Evolutionary conservation across 2,329 filamentous ascomycete genomes (phyloP), one percentile per base, ranked within the genome.

Genomic region (Pseudogymnoascus sp.): DNA sequence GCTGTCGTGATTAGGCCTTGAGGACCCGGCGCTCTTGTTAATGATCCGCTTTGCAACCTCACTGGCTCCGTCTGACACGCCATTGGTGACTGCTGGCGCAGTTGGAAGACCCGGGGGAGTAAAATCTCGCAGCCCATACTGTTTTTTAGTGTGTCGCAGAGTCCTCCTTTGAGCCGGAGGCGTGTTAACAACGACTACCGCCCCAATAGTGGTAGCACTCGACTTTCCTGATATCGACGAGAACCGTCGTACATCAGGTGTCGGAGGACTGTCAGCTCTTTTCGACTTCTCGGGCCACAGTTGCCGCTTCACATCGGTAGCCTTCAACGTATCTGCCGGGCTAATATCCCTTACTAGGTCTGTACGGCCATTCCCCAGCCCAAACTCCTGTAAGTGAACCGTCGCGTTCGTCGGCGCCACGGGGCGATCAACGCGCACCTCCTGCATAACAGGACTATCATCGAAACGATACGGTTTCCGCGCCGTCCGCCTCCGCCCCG

Each of bases 101-200:
- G 25, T 38, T 18, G 6, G 77, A 77, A 9, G 39, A 16, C 33
- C 57, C 9, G 33, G 57, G 6, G 70, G 70, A 50, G 65, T 67
- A 2, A 79, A 77, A 63, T 83, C 78, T 62, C 83, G 77, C 61
- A 86, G 67, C 0, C 73, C 73, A 7, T 73, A 72, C 43, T 82
- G 79, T 67, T 86, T 87, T 65, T 78, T 81, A 9, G 85, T 79
- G 69, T 87, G 85, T 4, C 85, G 80, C 62, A 88, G 71, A 6
- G 83, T 87, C 67, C 79, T 79, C 61, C 75, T 78, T 50, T 77
- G 63, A 59, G 75, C 78, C 12, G 78, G 76, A 33, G 75, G 72
- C 1, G 74, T 73, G 41, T 83, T 80, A n/a, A 86, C 74, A 36
- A 86, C 71, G 50, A 84, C 76, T 3, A 82, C 83, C 68, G 83